A percentile compares a stretch with the other conserved stretches of the same genome.
Evolutionary conservation across 1,284 basidiomycete genomes (phyloP).

Genomic region (Tilletia horrida): DNA sequence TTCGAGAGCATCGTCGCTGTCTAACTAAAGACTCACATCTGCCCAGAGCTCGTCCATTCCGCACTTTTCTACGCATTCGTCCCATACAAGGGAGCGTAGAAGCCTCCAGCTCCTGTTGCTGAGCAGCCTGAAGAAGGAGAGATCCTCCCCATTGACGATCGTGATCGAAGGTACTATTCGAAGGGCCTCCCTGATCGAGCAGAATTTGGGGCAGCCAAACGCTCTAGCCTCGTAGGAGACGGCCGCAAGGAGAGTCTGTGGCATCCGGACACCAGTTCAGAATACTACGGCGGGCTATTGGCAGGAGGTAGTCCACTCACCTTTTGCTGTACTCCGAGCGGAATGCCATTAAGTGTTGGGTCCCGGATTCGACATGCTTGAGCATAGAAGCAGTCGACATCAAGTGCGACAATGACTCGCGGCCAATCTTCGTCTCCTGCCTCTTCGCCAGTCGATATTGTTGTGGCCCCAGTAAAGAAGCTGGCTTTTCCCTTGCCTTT

Average conservation of each 20-base stretch:
- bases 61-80: conserved; percentile 52
- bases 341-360: conserved; percentile 51
- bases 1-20: conserved; percentile 1
- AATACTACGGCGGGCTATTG: no score
- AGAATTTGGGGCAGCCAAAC: conserved; percentile 52
- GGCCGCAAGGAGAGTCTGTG: conserved; percentile 52
- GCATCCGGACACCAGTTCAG: no score
- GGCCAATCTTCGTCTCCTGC: not conserved
- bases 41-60: conserved; percentile 57
- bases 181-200: conserved; percentile 49
- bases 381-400: conserved; percentile 85
- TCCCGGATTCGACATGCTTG: conserved; percentile 54
- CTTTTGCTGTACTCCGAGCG: conserved; percentile 57
- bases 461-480: not conserved
- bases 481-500: conserved; percentile 15
- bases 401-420: conserved; percentile 73
- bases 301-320: conserved; percentile 9
- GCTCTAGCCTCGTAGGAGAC: conserved; percentile 56
- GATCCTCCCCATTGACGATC: conserved; percentile 56
- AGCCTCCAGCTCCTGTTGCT: conserved; percentile 47
- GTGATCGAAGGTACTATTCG: conserved; percentile 52
- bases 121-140: conserved; percentile 53
- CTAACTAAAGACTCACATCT: conserved; percentile 36
- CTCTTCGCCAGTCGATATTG: not conserved
- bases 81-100: conserved; percentile 45